Evolutionary conservation across 371 early-diverging fungal genomes (phyloP).

Genomic region (Sporodiniella umbellata): DNA sequence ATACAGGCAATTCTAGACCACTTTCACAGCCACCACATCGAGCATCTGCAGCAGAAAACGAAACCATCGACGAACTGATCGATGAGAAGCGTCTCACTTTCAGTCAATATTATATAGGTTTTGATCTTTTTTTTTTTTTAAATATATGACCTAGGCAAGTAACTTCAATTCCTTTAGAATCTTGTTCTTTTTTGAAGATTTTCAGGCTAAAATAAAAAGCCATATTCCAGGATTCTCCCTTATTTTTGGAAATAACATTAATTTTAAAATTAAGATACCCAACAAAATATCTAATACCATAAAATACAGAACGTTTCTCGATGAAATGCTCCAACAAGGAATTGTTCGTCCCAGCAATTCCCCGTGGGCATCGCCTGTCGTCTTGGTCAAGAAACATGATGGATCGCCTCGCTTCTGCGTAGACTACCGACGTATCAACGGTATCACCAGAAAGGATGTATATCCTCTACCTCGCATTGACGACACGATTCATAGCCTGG

Average conservation of each 20-base stretch:
- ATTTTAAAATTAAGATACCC: background rate
- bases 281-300: no score
- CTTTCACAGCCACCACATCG: conserved; percentile 6
- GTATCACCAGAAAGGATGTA: conserved; percentile 21
- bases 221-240: no score
- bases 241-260: no score
- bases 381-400: conserved; percentile 28
- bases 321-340: conserved; percentile 20
- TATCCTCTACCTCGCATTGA: conserved; percentile 35
- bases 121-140: no score
- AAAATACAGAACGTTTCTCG: background rate
- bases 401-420: conserved; percentile 32
- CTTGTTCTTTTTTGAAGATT: no score
- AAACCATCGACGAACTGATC: conserved; percentile 10
- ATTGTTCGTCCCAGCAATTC: conserved; percentile 16
- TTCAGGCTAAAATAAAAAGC: no score
- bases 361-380: conserved; percentile 31
- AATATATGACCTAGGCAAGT: no score
- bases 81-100: background rate
- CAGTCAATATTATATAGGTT: no score
- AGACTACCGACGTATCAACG: conserved; percentile 28
- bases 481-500: conserved; percentile 22
- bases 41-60: conserved; percentile 5
- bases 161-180: no score
- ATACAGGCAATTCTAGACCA: conserved; percentile 11